Percentiles rank a stretch among this genome's conserved stretches.
Conservation (phyloP, 495 filamentous ascomycete species). For the Symbiotaphrina buchneri region DNA sequence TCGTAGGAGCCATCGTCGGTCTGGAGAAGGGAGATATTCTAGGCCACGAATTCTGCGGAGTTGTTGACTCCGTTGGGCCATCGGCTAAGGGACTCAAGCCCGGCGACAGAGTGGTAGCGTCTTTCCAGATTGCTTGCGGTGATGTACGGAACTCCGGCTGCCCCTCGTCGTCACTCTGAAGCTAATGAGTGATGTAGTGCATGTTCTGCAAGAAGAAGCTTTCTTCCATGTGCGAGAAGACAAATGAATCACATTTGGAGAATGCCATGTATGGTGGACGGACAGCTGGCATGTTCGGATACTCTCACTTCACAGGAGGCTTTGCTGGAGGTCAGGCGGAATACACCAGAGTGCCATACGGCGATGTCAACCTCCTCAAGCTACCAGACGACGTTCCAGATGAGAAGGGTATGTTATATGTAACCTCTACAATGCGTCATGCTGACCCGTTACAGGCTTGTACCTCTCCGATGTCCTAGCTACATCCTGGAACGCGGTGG, state of each 20-base stretch:
- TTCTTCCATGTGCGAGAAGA: slow-evolving; percentile 46
- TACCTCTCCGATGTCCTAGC: slow-evolving; percentile 62
- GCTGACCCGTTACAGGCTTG: slow-evolving; percentile 14
- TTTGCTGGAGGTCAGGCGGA: slow-evolving; percentile 84
- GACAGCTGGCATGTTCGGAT: slow-evolving; percentile 56
- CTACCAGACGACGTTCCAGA: slow-evolving; percentile 67
- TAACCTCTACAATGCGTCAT: neutral
- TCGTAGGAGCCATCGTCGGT: slow-evolving; percentile 33
- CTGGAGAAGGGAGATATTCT: slow-evolving; percentile 70
- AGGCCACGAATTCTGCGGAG: slow-evolving; percentile 75
- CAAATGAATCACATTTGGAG: slow-evolving; percentile 3
- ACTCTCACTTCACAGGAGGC: slow-evolving; percentile 64
- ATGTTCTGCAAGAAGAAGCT: slow-evolving; percentile 56
- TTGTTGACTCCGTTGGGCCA: slow-evolving; percentile 49
- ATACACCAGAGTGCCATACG: slow-evolving; percentile 64
- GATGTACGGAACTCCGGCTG: slow-evolving; percentile 1
- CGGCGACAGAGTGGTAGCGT: slow-evolving; percentile 64
- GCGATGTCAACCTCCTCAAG: slow-evolving; percentile 61
- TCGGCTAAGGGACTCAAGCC: slow-evolving; percentile 31
- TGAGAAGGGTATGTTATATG: slow-evolving; percentile 34
- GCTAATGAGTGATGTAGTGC: slow-evolving; percentile 35
- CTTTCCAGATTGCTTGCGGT: slow-evolving; percentile 71
- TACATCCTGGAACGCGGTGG: slow-evolving; percentile 63
- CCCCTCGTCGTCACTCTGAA: slow-evolving; percentile 11
- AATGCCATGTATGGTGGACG: slow-evolving; percentile 6